Evolutionary conservation across 495 filamentous ascomycete species (phyloP).

Genomic region (Neurospora hispaniola): DNA sequence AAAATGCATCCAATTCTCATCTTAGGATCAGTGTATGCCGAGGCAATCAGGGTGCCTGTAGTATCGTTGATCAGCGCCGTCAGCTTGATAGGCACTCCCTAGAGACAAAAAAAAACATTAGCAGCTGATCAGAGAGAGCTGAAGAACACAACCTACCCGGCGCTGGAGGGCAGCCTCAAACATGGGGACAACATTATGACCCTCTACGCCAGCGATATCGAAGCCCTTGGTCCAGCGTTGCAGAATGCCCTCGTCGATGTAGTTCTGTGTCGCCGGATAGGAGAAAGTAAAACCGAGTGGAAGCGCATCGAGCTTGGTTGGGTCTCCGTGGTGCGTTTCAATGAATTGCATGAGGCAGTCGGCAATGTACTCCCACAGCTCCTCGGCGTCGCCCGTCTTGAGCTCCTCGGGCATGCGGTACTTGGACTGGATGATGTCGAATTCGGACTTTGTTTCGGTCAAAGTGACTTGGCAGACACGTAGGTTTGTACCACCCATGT

Average conservation of each 20-base stretch:
- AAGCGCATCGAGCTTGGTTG: constrained; percentile 50
- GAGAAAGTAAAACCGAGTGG: constrained; percentile 97
- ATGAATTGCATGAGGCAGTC: constrained; percentile 96
- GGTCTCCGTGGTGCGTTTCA: constrained; percentile 72
- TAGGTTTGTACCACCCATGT: constrained; percentile 98
- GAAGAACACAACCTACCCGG: constrained; percentile 43
- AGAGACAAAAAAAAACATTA: constrained; percentile 3
- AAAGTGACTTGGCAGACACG: constrained; percentile 94
- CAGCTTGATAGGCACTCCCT: constrained; percentile 88
- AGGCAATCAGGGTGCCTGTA: constrained; percentile 97
- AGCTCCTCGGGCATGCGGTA: constrained; percentile 95
- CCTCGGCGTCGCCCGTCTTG: constrained; percentile 78
- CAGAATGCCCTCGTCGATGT: constrained; percentile 89
- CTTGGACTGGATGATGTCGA: constrained; percentile 98
- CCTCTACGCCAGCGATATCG: constrained; percentile 93
- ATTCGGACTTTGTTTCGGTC: constrained; percentile 83
- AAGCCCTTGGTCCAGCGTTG: constrained; percentile 99
- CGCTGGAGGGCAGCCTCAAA: constrained; percentile 75
- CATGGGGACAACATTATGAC: constrained; percentile 85
- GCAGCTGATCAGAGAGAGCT: background rate
- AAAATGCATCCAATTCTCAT: constrained; percentile 98
- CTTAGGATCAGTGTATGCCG: constrained; percentile 79
- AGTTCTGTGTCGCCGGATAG: constrained; percentile 91
- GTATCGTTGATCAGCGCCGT: constrained; percentile 95
- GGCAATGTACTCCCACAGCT: constrained; percentile 96